Evolutionary conservation across 202 grass and related monocot genomes (phyloP).

Genomic region (Zoysia matrella): DNA sequence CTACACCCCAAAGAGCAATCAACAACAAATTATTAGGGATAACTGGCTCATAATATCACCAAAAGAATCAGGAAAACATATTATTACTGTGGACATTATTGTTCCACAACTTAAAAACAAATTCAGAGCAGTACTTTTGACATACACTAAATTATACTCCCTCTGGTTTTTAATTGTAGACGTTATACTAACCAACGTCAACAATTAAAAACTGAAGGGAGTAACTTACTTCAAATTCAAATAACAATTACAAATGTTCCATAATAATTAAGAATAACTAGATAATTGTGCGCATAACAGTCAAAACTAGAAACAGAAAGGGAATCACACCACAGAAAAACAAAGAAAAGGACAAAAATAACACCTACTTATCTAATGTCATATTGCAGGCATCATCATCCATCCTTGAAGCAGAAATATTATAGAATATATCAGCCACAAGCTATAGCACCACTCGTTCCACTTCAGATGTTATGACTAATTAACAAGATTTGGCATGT

Average conservation of each 20-base stretch:
- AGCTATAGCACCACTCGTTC: neutral
- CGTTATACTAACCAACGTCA: too few species aligned
- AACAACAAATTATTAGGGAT: slow-evolving; percentile 4
- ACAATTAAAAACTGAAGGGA: too few species aligned
- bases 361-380: neutral
- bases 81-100: neutral
- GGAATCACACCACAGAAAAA: too few species aligned
- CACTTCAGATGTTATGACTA: neutral
- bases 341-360: neutral
- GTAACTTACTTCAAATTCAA: too few species aligned
- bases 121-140: slow-evolving; percentile 12
- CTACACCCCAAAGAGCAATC: slow-evolving; percentile 42
- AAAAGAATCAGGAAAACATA: slow-evolving; percentile 15
- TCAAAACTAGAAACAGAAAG: too few species aligned
- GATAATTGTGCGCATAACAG: too few species aligned
- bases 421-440: neutral
- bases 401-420: neutral
- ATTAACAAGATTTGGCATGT: neutral
- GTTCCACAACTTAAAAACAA: neutral
- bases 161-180: too few species aligned
- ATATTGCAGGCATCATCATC: neutral
- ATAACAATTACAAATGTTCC: too few species aligned
- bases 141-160: neutral
- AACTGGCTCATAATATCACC: slow-evolving; percentile 3
- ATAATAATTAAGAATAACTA: too few species aligned